Evolutionary conservation across 2,329 filamentous ascomycete genomes (phyloP).

Genomic region (Paraphoma chrysanthemicola): DNA sequence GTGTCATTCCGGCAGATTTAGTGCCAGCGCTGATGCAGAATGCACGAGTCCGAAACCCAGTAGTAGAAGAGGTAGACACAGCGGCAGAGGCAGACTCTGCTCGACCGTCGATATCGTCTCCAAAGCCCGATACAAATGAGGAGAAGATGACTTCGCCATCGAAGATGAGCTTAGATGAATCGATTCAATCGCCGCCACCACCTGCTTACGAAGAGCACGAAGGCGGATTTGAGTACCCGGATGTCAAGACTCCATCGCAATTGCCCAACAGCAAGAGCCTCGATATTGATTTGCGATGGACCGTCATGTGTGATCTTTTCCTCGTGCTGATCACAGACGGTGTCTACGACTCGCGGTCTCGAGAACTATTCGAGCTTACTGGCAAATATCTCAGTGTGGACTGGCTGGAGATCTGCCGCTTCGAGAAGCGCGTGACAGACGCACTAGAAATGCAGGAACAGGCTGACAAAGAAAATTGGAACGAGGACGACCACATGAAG

Average conservation of each 20-base stretch:
- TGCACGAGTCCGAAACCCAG: slow-evolving; percentile 89
- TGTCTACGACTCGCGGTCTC: slow-evolving; percentile 87
- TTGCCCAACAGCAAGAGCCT: slow-evolving; percentile 82
- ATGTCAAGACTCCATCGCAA: slow-evolving; percentile 82
- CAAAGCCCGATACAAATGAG: slow-evolving; percentile 31
- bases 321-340: slow-evolving; percentile 96
- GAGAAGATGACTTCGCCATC: slow-evolving; percentile 40
- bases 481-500: slow-evolving; percentile 94
- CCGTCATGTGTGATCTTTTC: slow-evolving; percentile 93
- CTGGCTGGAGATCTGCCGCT: slow-evolving; percentile 93
- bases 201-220: slow-evolving; percentile 67
- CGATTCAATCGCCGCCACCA: slow-evolving; percentile 57
- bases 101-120: slow-evolving; percentile 42
- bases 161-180: slow-evolving; percentile 37
- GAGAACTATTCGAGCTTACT: slow-evolving; percentile 82
- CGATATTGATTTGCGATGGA: slow-evolving; percentile 97
- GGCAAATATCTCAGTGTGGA: slow-evolving; percentile 80
- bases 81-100: slow-evolving; percentile 35
- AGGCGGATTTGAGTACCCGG: slow-evolving; percentile 77
- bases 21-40: slow-evolving; percentile 90
- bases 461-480: slow-evolving; percentile 95
- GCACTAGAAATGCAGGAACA: slow-evolving; percentile 97
- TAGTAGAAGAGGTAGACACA: slow-evolving; percentile 62
- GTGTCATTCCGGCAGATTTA: slow-evolving; percentile 82
- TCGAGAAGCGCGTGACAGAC: slow-evolving; percentile 96